Evolutionary conservation across 306 rosid species (phyloP).

Genomic region (Acmispon strigosus): DNA sequence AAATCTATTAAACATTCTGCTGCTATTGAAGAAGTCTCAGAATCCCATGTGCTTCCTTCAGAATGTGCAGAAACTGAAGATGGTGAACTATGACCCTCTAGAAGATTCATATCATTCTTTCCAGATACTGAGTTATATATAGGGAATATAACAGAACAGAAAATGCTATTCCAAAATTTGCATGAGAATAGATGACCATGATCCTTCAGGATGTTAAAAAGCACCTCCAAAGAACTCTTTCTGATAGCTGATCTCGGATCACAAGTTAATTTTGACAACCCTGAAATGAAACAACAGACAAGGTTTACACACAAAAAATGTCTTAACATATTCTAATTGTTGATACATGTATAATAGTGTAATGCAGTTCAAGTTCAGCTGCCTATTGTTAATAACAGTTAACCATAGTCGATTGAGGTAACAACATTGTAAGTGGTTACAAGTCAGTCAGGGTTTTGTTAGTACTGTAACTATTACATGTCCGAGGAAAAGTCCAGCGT

Average conservation of each 20-base stretch:
- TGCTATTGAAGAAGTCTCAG: constrained; percentile 81
- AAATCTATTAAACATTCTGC: constrained; percentile 80
- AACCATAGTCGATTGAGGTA: no score
- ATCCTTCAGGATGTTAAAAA: constrained; percentile 89
- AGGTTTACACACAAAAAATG: not conserved
- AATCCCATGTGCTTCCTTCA: constrained; percentile 80
- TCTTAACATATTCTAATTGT: not conserved
- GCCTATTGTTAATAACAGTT: no score
- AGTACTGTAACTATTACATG: no score
- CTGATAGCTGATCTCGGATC: constrained; percentile 93
- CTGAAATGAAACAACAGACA: constrained; percentile 39
- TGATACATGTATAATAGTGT: not conserved
- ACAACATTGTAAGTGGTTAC: no score
- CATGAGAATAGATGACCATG: constrained; percentile 88
- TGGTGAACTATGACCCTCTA: constrained; percentile 34
- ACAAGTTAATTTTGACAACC: constrained; percentile 84
- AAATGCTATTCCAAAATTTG: constrained; percentile 72
- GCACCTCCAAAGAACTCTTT: constrained; percentile 97
- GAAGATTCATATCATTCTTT: constrained; percentile 36
- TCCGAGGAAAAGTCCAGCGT: no score
- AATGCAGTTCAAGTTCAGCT: no score
- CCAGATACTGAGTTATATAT: constrained; percentile 47
- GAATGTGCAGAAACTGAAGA: constrained; percentile 35
- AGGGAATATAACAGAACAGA: constrained; percentile 69
- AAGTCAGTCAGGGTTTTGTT: no score